Evolutionary conservation across 257 asterid genomes (phyloP), one percentile per base, ranked within the genome.

Genomic region (Solanum neorickii): DNA sequence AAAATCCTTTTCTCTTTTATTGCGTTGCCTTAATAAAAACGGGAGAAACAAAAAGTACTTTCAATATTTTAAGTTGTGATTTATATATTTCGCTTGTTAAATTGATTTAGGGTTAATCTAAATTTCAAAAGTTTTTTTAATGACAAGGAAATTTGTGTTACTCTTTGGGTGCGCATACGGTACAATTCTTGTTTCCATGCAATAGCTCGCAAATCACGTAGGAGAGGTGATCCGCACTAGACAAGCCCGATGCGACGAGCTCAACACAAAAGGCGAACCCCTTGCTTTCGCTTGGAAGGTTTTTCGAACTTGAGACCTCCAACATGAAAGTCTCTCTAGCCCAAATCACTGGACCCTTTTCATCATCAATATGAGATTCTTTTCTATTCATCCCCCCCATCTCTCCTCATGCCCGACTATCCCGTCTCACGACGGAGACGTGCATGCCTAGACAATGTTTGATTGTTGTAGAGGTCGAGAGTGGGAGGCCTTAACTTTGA

Each of bases 161-260:
- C 0, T 37, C 6, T 37, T 1, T 37, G 7, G 7, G 7, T 37
- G 39, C 7, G 1, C 39, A 37, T 0, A 37, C 0, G 39, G 7
- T 5, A 6, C 6, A 37, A 5, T 6, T 37, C 0, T 6, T 5
- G 7, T 1, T 37, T 0, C 7, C 1, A 1, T 35, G 39, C 39
- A 37, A 37, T 37, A 37, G 39, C 7, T 37, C 0, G 39, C 39
- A 5, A 37, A 37, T 6, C 39, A 37, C 39, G 5, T 33, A 33
- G 0, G 35, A 33, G 35, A 33, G 5, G 5, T 4, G 35, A 33
- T 1, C 35, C 35, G 35, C 35, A 33, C 35, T 33, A 0, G 35
- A 5, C 35, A 33, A 33, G 35, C 35, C 5, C 5, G 35, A 3
- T 33, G 35, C 35, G 35, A 33, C 35, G 5, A 33, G 35, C 35